phyloP scores from a whole-genome alignment of 306 rosid species.

The Pterocarpus santalinus region DNA sequence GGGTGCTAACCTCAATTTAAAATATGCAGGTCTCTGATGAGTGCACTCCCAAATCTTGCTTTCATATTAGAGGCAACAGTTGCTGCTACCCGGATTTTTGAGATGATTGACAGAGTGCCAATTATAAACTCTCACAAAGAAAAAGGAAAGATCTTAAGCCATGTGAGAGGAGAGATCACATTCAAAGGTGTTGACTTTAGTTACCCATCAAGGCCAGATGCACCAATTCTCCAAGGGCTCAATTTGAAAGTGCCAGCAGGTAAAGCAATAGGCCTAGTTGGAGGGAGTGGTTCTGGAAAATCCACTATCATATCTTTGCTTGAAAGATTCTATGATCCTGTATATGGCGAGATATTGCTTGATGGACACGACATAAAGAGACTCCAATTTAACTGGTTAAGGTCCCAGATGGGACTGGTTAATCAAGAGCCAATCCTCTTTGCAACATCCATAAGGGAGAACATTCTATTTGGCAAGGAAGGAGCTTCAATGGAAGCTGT shows the following conservation, averaged over 20 bases:
- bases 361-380: slow-evolving; percentile 68
- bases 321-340: slow-evolving; percentile 92
- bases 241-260: slow-evolving; percentile 70
- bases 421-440: slow-evolving; percentile 87
- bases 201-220: slow-evolving; percentile 82
- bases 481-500: slow-evolving; percentile 71
- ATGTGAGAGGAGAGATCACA: slow-evolving; percentile 66
- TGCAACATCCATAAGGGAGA: slow-evolving; percentile 84
- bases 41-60: slow-evolving; percentile 78
- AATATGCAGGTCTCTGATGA: slow-evolving; percentile 68
- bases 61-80: slow-evolving; percentile 61
- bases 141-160: slow-evolving; percentile 56
- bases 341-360: slow-evolving; percentile 65
- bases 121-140: slow-evolving; percentile 44
- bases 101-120: slow-evolving; percentile 64
- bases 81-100: slow-evolving; percentile 62
- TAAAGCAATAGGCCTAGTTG: slow-evolving; percentile 77
- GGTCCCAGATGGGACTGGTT: slow-evolving; percentile 85
- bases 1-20: slow-evolving; percentile 7
- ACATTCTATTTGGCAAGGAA: slow-evolving; percentile 82
- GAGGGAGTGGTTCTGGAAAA: slow-evolving; percentile 93
- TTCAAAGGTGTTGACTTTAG: slow-evolving; percentile 68
- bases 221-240: slow-evolving; percentile 71
- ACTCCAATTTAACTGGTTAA: slow-evolving; percentile 71
- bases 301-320: slow-evolving; percentile 78